Percentiles rank a stretch among this genome's conserved stretches.
Evolutionary conservation across 169 alveolate genomes (phyloP).

Genomic region (Plasmodium gonderi): DNA sequence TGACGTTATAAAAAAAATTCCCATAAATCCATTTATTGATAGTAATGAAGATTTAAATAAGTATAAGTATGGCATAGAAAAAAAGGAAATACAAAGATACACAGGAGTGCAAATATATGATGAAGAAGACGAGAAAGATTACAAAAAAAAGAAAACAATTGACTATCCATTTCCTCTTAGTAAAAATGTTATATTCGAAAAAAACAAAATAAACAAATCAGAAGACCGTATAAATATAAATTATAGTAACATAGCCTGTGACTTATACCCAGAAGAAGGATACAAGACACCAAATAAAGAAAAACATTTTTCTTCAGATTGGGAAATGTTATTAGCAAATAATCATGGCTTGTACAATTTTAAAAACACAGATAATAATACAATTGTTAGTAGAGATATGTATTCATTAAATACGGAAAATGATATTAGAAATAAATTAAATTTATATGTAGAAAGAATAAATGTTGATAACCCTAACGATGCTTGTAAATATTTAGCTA

Average conservation of each 20-base stretch:
- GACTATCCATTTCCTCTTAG: constrained; percentile 47
- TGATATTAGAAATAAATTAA: constrained; percentile 73
- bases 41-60: constrained; percentile 71
- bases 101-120: constrained; percentile 55
- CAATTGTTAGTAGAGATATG: constrained; percentile 40
- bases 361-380: constrained; percentile 49
- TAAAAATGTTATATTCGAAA: constrained; percentile 39
- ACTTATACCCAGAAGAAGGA: constrained; percentile 66
- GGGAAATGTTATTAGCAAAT: constrained; percentile 79
- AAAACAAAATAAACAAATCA: constrained; percentile 61
- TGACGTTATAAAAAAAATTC: constrained; percentile 54
- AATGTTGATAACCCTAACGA: constrained; percentile 87
- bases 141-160: constrained; percentile 5
- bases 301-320: constrained; percentile 71
- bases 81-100: constrained; percentile 38
- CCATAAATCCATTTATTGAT: constrained; percentile 70
- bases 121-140: constrained; percentile 40
- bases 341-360: constrained; percentile 78
- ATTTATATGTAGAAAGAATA: constrained; percentile 79
- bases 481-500: constrained; percentile 85
- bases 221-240: constrained; percentile 60
- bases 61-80: constrained; percentile 50
- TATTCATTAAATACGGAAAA: constrained; percentile 71
- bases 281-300: constrained; percentile 47
- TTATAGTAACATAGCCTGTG: constrained; percentile 53